Evolutionary conservation across 169 alveolate species (phyloP).

Genomic region (Cryptosporidium xiaoi): DNA sequence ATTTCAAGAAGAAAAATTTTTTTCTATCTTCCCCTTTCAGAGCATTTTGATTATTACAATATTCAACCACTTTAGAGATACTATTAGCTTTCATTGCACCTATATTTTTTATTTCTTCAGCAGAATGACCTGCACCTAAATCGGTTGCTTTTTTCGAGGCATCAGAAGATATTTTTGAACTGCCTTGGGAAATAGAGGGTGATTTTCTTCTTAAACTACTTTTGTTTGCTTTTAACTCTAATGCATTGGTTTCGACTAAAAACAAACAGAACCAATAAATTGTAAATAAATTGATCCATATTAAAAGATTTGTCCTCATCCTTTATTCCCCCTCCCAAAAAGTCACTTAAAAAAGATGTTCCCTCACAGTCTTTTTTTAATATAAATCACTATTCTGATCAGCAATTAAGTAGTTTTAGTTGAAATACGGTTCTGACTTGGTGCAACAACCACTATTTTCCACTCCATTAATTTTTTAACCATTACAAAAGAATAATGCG

Average conservation of each 20-base stretch:
- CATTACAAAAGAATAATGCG: no score
- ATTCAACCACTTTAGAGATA: slow-evolving; percentile 49
- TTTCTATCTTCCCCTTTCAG: slow-evolving; percentile 40
- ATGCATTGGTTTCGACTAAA: neutral
- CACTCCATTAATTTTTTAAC: neutral
- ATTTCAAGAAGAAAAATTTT: slow-evolving; percentile 45
- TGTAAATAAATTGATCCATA: neutral
- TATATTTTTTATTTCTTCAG: slow-evolving; percentile 4
- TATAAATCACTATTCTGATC: no score
- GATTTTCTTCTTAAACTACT: slow-evolving; percentile 38
- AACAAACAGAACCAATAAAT: neutral
- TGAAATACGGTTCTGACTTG: no score
- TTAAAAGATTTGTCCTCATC: neutral
- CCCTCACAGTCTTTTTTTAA: neutral
- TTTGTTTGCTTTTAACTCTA: neutral
- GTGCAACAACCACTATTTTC: neutral
- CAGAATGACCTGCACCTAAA: neutral
- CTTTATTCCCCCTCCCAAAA: slow-evolving; percentile 1
- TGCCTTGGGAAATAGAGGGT: slow-evolving; percentile 29
- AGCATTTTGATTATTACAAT: slow-evolving; percentile 37
- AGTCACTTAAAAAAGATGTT: neutral
- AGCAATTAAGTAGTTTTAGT: no score
- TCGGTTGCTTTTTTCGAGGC: slow-evolving; percentile 23
- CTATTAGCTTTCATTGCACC: slow-evolving; percentile 42
- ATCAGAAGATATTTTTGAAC: slow-evolving; percentile 37